Evolutionary conservation across 2,329 filamentous ascomycete genomes (phyloP), one percentile per base, ranked within the genome.

Genomic region (Epicoccum nigrum): DNA sequence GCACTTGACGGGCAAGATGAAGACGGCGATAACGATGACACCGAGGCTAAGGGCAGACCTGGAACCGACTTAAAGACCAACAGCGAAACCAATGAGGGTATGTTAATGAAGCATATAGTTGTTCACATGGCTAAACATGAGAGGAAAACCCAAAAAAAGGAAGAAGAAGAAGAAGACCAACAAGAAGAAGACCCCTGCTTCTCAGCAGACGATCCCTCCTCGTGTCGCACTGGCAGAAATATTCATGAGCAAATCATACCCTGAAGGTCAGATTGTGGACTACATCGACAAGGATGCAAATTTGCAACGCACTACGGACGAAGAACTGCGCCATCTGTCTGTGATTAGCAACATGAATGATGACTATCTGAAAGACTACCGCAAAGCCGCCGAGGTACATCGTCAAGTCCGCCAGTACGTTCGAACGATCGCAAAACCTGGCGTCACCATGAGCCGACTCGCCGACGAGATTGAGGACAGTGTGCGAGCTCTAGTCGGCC

Each of bases 361-460:
- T 59, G 86, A 90, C 44, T 92, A 90, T 74, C 74, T 94, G 45
- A 78, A 80, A 45, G 90, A 95, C 67, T 94, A 92, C 71, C 87
- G 91, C 55, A 84, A 93, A 68, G 90, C 85, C 32, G 90, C 90
- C n/a, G 91, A 95, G 74, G 83, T 90, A 11, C 90, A 96, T 72
- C 86, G 91, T 51, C 90, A 95, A 70, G 90, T 94, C 51, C 87
- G 90, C 48, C 85, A 90, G 69, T 89, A 89, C 80, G 89, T 87
- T 2, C 86, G 90, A 73, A 86, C 85, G 66, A 86, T 82, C 62
- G 88, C 92, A 63, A 88, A 88, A 76, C 90, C 90, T 0, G 90
- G 91, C 19, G 83, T 89, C 77, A 85, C 83, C 8, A 76, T 96
- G 72, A 90, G 84, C 4, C 83, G 89, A 69, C 92, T 95, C 59